Percentiles rank a stretch among this genome's conserved stretches.
Conservation (phyloP, 1,284 basidiomycete genomes). For the Porogramme epimiltina region DNA sequence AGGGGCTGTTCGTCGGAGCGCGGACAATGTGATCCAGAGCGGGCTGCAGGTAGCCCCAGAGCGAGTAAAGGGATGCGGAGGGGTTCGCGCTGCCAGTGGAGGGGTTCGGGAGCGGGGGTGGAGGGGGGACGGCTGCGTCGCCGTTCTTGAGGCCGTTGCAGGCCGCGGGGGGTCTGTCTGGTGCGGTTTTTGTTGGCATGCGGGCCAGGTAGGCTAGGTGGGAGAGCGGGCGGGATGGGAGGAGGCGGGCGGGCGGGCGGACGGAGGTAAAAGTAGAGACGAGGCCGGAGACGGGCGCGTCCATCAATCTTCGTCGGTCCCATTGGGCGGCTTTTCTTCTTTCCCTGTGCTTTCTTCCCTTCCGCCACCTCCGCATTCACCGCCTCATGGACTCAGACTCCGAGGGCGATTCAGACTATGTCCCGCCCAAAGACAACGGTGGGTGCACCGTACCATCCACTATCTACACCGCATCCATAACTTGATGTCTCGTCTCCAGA, state of each 20-base stretch:
- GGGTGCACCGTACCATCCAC: not conserved
- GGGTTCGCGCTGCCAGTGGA: constrained; percentile 70
- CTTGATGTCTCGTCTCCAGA: not conserved
- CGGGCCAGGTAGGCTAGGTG: not conserved
- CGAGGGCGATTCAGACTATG: constrained; percentile 67
- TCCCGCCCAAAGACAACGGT: constrained; percentile 46
- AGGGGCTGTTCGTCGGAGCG: constrained; percentile 56
- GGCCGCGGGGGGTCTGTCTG: constrained; percentile 4
- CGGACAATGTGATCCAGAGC: constrained; percentile 76
- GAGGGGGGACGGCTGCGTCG: constrained; percentile 8
- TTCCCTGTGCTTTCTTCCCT: constrained; percentile 7
- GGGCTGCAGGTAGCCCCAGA: constrained; percentile 75
- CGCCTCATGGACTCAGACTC: constrained; percentile 48
- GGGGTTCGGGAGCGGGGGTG: constrained; percentile 33
- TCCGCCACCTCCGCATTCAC: constrained; percentile 9
- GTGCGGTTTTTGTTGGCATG: constrained; percentile 18
- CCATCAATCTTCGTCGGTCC: constrained; percentile 20
- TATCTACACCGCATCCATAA: not conserved
- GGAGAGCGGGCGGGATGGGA: constrained; percentile 5
- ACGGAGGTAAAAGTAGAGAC: constrained; percentile 12
- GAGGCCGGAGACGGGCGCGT: constrained; percentile 10
- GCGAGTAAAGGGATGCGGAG: constrained; percentile 62
- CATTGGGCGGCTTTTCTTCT: constrained; percentile 6
- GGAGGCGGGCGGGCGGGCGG: too few species aligned
- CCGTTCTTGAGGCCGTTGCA: constrained; percentile 11